phyloP scores from a whole-genome alignment of 495 filamentous ascomycete species.

The Penicillium arizonense region DNA sequence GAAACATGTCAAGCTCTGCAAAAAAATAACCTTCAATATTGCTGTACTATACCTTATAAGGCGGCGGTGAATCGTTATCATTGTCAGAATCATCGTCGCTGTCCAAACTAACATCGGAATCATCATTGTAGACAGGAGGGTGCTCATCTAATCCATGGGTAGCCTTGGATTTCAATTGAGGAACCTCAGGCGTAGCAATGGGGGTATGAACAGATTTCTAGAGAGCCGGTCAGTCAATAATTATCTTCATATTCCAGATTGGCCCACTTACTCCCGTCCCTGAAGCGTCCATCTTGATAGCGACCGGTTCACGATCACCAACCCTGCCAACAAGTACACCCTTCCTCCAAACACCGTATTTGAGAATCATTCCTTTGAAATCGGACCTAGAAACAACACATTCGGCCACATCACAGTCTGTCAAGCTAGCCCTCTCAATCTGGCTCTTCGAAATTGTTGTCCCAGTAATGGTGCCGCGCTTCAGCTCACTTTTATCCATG shows the following conservation, averaged over 20 bases:
- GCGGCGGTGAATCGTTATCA: conserved; percentile 15
- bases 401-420: conserved; percentile 30
- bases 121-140: conserved; percentile 1
- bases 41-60: conserved; percentile 16
- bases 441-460: conserved; percentile 14
- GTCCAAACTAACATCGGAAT: neutral
- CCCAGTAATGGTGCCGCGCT: conserved; percentile 16
- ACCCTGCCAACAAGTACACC: conserved; percentile 30
- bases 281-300: conserved; percentile 4
- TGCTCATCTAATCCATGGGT: neutral
- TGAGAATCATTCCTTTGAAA: conserved; percentile 31
- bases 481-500: conserved; percentile 8
- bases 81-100: neutral
- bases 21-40: too few species aligned
- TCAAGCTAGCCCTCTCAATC: conserved; percentile 15
- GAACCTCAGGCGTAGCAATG: neutral
- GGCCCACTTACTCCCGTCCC: conserved; percentile 3
- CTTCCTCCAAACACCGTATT: conserved; percentile 36
- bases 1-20: too few species aligned
- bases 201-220: neutral
- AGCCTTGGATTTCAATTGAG: conserved; percentile 10
- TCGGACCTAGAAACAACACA: conserved; percentile 27
- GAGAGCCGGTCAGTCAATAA: neutral
- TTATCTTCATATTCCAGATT: too few species aligned
- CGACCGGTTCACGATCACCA: conserved; percentile 17